Percentiles rank a stretch among this genome's conserved stretches.
phyloP scores from a whole-genome alignment of 169 alveolate genomes.

The Babesia bigemina region DNA sequence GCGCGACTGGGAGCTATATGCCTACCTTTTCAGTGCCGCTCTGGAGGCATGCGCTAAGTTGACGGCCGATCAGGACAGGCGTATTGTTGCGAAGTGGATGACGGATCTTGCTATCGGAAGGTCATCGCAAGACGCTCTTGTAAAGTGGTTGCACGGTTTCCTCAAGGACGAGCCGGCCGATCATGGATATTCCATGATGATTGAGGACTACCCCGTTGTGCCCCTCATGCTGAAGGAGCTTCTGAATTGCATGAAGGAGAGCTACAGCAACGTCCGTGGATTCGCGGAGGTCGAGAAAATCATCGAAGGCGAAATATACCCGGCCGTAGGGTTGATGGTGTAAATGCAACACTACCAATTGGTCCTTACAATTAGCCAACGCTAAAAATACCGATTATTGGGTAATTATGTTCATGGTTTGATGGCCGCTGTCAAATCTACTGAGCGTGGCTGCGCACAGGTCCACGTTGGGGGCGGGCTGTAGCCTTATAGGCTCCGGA shows the following conservation, averaged over 20 bases:
- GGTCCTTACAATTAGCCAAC: not conserved
- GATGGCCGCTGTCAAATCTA: not conserved
- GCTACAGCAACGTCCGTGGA: slow-evolving; percentile 17
- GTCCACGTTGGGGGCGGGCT: slow-evolving; percentile 5
- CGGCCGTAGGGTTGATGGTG: not conserved
- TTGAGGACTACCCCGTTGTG: slow-evolving; percentile 68
- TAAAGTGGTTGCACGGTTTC: slow-evolving; percentile 47
- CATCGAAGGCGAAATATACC: slow-evolving; percentile 25
- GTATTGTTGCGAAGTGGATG: slow-evolving; percentile 54
- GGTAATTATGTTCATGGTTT: not conserved
- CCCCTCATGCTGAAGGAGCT: slow-evolving; percentile 52
- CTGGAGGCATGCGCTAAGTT: slow-evolving; percentile 65
- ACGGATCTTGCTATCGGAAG: slow-evolving; percentile 31
- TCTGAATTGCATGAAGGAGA: slow-evolving; percentile 44
- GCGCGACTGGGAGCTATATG: slow-evolving; percentile 40
- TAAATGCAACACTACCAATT: not conserved
- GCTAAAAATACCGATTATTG: not conserved
- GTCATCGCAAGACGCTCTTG: slow-evolving; percentile 29
- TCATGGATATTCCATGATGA: slow-evolving; percentile 47
- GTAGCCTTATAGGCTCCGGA: slow-evolving; percentile 34
- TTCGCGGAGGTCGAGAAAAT: slow-evolving; percentile 19
- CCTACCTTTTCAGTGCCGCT: slow-evolving; percentile 13
- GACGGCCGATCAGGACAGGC: slow-evolving; percentile 52
- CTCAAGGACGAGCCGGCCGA: slow-evolving; percentile 41
- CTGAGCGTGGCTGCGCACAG: not conserved